Base-by-base conservation (phyloP, 352 stramenopile species). In the Phytophthora sansomeana region DNA sequence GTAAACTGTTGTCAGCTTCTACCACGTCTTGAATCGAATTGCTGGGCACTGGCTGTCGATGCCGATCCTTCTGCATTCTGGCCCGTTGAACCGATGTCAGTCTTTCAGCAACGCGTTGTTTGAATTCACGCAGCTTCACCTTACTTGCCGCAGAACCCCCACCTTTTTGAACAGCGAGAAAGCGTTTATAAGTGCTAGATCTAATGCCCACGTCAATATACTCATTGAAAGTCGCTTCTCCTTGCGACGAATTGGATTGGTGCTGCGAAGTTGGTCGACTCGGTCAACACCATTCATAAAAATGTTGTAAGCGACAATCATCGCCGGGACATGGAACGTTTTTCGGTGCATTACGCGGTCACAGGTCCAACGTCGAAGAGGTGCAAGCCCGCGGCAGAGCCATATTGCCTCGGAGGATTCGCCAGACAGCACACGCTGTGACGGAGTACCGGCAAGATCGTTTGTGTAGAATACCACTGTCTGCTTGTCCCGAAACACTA, bases 241-340 rank as follows among this genome's bases (percentile, higher is more conserved):
- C 8, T 55, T 47, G 2, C 58, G 58, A 14, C 41, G 29, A 4
- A 58, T 66, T 1, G 29, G 38, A 10, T 66, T 66, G 1, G 48
- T 66, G 7, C 58, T 66, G 5, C 58, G 28, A 0, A 66, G n/a
- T n/a, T 58, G 47, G 26, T 66, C 48, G 0, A 66, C 58, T 38
- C 58, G 35, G 28, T 65, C 57, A 4, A 58, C 57, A 1, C 9
- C 35, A 8, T 63, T 66, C 47, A 66, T 66, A n/a, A 64, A 51
- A 2, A 56, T 6, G 44, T 65, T 65, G 47, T 58, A 65, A 1
- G 47, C 36, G 14, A 47, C 30, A 5, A 59, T 8, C 24, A 38
- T 38, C 3, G 44, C 8, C 5, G 44, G 24, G 1, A 51, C 44
- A n/a, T 51, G 44, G 26, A 51, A 54, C 1, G 29, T 54, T 54